Evolutionary conservation across 768 basidiomycete genomes (phyloP).

Genomic region (Suillus paluster): DNA sequence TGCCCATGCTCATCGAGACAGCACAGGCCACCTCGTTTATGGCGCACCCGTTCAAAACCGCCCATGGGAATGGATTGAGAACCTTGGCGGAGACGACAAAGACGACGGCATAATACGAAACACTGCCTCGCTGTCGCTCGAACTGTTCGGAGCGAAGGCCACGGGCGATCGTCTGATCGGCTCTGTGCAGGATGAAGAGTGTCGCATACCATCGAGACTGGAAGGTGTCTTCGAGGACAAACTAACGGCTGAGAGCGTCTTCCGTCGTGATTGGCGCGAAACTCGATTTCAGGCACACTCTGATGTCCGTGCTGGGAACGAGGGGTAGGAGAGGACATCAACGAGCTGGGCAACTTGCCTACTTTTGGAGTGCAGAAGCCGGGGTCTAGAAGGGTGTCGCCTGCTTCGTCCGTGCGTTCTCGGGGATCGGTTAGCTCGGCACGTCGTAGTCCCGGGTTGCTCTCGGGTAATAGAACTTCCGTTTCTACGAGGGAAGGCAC

Average conservation of each 20-base stretch:
- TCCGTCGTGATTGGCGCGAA: conserved; percentile 80
- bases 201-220: conserved; percentile 17
- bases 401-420: conserved; percentile 55
- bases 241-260: conserved; percentile 62
- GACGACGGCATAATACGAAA: conserved; percentile 62
- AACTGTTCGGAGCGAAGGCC: conserved; percentile 65
- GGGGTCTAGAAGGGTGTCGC: conserved; percentile 46
- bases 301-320: conserved; percentile 21
- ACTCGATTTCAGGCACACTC: conserved; percentile 46
- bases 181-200: conserved; percentile 22
- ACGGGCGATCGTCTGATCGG: conserved; percentile 60
- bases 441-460: conserved; percentile 55
- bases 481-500: conserved; percentile 52
- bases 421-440: conserved; percentile 35
- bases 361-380: conserved; percentile 21
- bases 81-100: conserved; percentile 55
- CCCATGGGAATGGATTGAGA: conserved; percentile 89
- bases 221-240: conserved; percentile 69
- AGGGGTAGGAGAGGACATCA: conserved; percentile 29
- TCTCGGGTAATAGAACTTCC: conserved; percentile 44
- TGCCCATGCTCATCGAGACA: conserved; percentile 59
- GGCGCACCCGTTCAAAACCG: conserved; percentile 65
- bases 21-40: conserved; percentile 51
- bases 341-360: conserved; percentile 34
- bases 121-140: conserved; percentile 71